These are phyloP conservation scores for Thelephora ganbajun DNA, from an alignment of 768 basidiomycete species.

Conservation along the genomic window DNA sequence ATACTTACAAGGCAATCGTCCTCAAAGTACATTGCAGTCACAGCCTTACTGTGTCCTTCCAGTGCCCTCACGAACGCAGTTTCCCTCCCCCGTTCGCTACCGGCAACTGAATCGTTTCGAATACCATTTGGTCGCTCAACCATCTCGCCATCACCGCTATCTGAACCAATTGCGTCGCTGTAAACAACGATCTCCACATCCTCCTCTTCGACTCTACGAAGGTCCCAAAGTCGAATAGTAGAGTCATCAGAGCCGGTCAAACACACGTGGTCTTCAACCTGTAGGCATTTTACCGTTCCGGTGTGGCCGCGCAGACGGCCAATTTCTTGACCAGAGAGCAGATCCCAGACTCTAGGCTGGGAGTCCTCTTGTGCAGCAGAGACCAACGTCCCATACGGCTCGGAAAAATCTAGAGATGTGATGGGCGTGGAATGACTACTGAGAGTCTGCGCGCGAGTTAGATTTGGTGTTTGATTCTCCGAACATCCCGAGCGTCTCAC, in stretches of 20 bases:
- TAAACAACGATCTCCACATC: slow-evolving; percentile 42
- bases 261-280: slow-evolving; percentile 86
- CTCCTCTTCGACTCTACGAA: slow-evolving; percentile 67
- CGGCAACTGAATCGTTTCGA: slow-evolving; percentile 21
- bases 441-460: slow-evolving; percentile 42
- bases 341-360: slow-evolving; percentile 88
- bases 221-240: slow-evolving; percentile 80
- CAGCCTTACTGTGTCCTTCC: slow-evolving; percentile 87
- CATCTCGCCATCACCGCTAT: slow-evolving; percentile 28
- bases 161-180: slow-evolving; percentile 53
- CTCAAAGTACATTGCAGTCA: slow-evolving; percentile 91
- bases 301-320: slow-evolving; percentile 74
- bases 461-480: background rate
- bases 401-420: slow-evolving; percentile 85
- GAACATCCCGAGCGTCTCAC: slow-evolving; percentile 24
- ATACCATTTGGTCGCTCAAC: slow-evolving; percentile 27
- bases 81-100: slow-evolving; percentile 27
- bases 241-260: slow-evolving; percentile 86
- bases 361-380: slow-evolving; percentile 77
- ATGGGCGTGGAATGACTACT: slow-evolving; percentile 71
- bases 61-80: slow-evolving; percentile 60
- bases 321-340: slow-evolving; percentile 78
- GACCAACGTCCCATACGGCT: slow-evolving; percentile 91
- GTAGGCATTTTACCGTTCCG: slow-evolving; percentile 75
- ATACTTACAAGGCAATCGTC: slow-evolving; percentile 77